These are phyloP conservation scores for Sphagnum fallax DNA, from an alignment of 228 moss, liverwort and hornwort genomes.

Conservation along the genomic window DNA sequence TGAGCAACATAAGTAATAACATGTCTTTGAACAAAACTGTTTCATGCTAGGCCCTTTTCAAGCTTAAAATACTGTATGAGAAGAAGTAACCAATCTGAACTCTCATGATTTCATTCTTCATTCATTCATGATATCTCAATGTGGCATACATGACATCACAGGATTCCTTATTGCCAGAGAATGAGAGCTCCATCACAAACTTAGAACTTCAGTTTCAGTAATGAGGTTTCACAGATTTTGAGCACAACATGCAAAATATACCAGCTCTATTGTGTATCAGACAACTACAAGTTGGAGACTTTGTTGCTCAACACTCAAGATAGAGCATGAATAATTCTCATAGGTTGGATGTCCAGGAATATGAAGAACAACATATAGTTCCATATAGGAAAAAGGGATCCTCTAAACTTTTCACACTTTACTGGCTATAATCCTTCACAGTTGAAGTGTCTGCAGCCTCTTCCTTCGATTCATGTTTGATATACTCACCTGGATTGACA, in stretches of 20 bases:
- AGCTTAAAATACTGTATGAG: neutral
- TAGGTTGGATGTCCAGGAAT: no score
- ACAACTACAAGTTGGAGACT: no score
- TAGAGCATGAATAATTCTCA: no score
- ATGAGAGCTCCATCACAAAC: no score
- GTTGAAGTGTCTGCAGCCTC: neutral
- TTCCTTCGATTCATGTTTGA: neutral
- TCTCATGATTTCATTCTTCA: neutral
- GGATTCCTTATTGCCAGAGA: no score
- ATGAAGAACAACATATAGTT: no score
- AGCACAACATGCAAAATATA: no score
- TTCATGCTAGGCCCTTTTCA: neutral
- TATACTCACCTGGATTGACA: slow-evolving; percentile 22
- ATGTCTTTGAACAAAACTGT: neutral
- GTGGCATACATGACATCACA: neutral
- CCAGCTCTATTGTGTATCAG: no score
- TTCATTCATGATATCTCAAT: neutral
- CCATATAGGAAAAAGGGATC: neutral
- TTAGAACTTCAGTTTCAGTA: no score
- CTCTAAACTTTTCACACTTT: neutral
- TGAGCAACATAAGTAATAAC: neutral
- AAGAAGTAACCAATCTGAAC: neutral
- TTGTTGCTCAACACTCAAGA: no score
- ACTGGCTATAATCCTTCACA: neutral
- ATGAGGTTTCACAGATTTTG: no score